Evolutionary conservation across 2,329 filamentous ascomycete species (phyloP), one percentile per base, ranked within the genome.

Genomic region (Fusarium torreyae): DNA sequence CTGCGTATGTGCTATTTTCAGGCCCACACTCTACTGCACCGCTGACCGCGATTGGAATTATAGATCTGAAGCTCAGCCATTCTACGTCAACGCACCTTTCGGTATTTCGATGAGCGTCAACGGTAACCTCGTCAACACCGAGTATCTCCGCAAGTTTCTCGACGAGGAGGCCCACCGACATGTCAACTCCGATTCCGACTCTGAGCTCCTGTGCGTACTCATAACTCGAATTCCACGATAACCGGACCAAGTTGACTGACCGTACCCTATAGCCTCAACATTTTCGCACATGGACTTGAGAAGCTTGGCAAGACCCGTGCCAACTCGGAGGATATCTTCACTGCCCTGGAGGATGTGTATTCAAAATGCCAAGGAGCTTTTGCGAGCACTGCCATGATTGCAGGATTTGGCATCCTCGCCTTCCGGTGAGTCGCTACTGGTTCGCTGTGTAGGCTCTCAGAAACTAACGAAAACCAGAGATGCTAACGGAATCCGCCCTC

Each of bases 11-110:
- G 36, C 18, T 24, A 28, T 48, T 18, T 17, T 45, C 20, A 17
- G 6, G 15, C 38, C 14, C 11, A 36, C 20, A 6, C 13, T 28
- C 10, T 42, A 22, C 34, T 34, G 43, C 49, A 31, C 22, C 40
- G n/a, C 64, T 52, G 33, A 63, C 51, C 42, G 20, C 17, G 8
- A 20, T 34, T 42, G 40, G 44, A 26, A 55, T 17, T 63, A 61
- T 61, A 95, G 93, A 75, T 90, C 93, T 9, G 94, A 97, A 81
- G 93, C 93, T 13, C 94, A 97, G 80, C 94, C 94, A 1, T 97
- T 98, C 80, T 97, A 96, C 77, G 93, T 96, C 75, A 97, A 97
- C 83, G 88, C 87, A 60, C 93, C 75, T 14, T 77, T 72, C 50
- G 75, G 76, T 31, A 46, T 76, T 38, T 72, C 64, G 7, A 70